phyloP scores from a whole-genome alignment of 2,329 filamentous ascomycete genomes.

The Neonectria sp. region DNA sequence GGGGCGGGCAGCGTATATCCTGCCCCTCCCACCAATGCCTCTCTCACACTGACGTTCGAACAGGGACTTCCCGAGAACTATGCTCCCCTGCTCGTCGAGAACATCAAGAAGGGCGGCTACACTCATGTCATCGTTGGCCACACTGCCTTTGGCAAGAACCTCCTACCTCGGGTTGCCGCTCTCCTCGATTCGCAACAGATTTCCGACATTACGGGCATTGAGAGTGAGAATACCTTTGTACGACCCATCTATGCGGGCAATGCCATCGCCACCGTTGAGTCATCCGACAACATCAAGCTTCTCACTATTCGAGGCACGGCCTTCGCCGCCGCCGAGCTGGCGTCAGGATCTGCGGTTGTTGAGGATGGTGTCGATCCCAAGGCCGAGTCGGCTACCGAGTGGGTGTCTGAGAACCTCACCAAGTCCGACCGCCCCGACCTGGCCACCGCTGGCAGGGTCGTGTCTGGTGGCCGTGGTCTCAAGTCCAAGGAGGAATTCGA shows the following conservation, averaged over 20 bases:
- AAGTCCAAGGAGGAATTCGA: conserved; percentile 99
- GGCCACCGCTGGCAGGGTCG: conserved; percentile 88
- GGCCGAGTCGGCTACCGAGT: conserved; percentile 80
- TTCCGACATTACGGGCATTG: conserved; percentile 89
- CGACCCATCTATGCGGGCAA: conserved; percentile 98
- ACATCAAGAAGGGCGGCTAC: conserved; percentile 95
- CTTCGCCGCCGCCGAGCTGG: conserved; percentile 82
- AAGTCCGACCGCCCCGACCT: conserved; percentile 96
- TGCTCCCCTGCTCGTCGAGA: conserved; percentile 93
- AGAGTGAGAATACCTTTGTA: conserved; percentile 94
- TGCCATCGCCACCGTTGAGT: conserved; percentile 96
- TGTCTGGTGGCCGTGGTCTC: conserved; percentile 92
- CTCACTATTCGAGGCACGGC: conserved; percentile 95
- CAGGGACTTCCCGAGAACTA: conserved; percentile 94
- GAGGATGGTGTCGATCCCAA: conserved; percentile 91
- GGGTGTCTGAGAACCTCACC: conserved; percentile 93
- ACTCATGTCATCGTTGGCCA: conserved; percentile 93
- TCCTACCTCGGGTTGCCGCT: conserved; percentile 92
- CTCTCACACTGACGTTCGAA: conserved; percentile 28
- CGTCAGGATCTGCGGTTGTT: conserved; percentile 81
- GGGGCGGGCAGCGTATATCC: background rate
- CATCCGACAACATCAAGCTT: conserved; percentile 86
- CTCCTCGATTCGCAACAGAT: conserved; percentile 94
- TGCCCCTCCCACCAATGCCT: background rate
- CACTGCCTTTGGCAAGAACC: conserved; percentile 96